Percentiles rank a stretch among this genome's conserved stretches.
Conservation (phyloP, 345 rosid species). For the Pistacia atlantica region DNA sequence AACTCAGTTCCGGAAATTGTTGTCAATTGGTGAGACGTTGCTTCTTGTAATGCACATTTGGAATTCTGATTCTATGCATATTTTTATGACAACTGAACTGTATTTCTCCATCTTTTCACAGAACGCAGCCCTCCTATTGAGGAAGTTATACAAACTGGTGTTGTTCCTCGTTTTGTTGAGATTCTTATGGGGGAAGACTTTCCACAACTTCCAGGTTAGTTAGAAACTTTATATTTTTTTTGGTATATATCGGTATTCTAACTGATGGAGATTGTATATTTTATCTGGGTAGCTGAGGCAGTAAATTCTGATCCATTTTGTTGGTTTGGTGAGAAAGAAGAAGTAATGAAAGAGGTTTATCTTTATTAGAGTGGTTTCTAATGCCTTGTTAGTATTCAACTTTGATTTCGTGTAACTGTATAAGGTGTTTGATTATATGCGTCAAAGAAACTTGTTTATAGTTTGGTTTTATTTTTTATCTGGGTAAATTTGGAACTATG, state of each 20-base stretch:
- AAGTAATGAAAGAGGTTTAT: too few species aligned
- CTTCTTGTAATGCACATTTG: neutral
- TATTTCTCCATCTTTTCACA: constrained; percentile 14
- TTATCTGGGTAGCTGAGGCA: too few species aligned
- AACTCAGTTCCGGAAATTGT: constrained; percentile 74
- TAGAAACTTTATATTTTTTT: neutral
- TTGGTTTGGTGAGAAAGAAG: too few species aligned
- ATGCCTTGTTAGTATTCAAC: too few species aligned
- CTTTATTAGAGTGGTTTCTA: too few species aligned
- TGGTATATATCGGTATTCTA: too few species aligned
- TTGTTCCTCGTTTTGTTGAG: constrained; percentile 82
- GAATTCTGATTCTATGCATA: neutral
- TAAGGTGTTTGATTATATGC: neutral
- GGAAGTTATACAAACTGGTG: constrained; percentile 81
- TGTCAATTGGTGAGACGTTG: constrained; percentile 65
- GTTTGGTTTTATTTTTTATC: neutral
- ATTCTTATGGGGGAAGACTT: constrained; percentile 78
- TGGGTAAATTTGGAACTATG: too few species aligned
- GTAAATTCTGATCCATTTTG: too few species aligned
- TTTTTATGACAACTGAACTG: neutral
- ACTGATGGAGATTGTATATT: neutral
- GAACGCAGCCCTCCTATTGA: constrained; percentile 90
- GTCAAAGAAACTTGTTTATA: neutral
- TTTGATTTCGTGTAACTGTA: too few species aligned
- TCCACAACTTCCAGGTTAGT: constrained; percentile 83